Evolutionary conservation across 2,329 filamentous ascomycete genomes (phyloP).

Genomic region (Hortaea sp.): DNA sequence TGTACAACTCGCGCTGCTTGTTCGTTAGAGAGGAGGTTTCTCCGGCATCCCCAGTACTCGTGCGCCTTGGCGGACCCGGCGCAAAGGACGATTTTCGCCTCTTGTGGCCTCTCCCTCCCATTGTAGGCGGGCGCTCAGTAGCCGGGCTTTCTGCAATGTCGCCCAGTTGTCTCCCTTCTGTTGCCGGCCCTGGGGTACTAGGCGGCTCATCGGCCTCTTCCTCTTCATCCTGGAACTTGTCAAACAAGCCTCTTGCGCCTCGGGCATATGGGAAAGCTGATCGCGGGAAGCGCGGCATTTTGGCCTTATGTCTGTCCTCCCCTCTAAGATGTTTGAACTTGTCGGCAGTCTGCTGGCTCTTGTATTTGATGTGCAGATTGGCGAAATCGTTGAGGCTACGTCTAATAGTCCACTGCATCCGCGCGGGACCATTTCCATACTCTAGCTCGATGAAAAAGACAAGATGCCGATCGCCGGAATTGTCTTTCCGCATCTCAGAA

Average conservation of each 20-base stretch:
- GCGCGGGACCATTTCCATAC: slow-evolving; percentile 87
- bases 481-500: slow-evolving; percentile 57
- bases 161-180: background rate
- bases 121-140: slow-evolving; percentile 40
- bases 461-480: slow-evolving; percentile 57
- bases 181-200: background rate
- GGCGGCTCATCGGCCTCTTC: slow-evolving; percentile 28
- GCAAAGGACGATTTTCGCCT: slow-evolving; percentile 46
- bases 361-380: slow-evolving; percentile 90
- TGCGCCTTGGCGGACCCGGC: slow-evolving; percentile 46
- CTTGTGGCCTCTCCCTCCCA: slow-evolving; percentile 23
- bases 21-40: slow-evolving; percentile 23
- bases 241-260: slow-evolving; percentile 47
- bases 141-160: slow-evolving; percentile 42
- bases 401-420: slow-evolving; percentile 94
- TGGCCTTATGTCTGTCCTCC: slow-evolving; percentile 56
- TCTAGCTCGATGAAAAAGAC: slow-evolving; percentile 88
- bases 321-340: slow-evolving; percentile 63
- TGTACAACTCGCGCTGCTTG: slow-evolving; percentile 45
- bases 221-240: slow-evolving; percentile 68
- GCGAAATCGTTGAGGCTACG: slow-evolving; percentile 81
- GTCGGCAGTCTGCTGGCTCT: slow-evolving; percentile 72
- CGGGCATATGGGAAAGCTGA: slow-evolving; percentile 84
- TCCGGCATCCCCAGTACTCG: slow-evolving; percentile 35
- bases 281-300: slow-evolving; percentile 81